phyloP scores from a whole-genome alignment of 2,329 filamentous ascomycete genomes.

The Lizonia empirigonia region DNA sequence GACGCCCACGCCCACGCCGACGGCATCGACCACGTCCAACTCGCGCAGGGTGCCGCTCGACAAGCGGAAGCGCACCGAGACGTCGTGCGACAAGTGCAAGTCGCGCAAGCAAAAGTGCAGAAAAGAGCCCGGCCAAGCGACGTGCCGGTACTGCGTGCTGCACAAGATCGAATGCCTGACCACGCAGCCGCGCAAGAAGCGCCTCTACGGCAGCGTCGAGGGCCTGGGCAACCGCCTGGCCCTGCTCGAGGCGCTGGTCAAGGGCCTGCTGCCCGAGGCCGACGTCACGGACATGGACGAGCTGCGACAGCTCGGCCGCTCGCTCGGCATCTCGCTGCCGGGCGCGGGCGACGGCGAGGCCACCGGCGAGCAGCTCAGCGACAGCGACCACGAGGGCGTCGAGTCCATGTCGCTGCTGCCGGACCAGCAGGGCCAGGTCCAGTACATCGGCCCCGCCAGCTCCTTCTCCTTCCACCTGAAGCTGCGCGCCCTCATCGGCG shows the following conservation, averaged over 20 bases:
- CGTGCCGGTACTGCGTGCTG: slow-evolving; percentile 52
- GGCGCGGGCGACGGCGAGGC: slow-evolving; percentile 26
- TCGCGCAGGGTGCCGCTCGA: slow-evolving; percentile 51
- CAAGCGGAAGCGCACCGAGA: slow-evolving; percentile 54
- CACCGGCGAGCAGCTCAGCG: slow-evolving; percentile 22
- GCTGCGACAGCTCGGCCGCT: slow-evolving; percentile 48
- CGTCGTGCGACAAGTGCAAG: slow-evolving; percentile 56
- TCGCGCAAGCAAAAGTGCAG: slow-evolving; percentile 55
- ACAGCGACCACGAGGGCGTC: slow-evolving; percentile 38
- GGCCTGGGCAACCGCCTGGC: slow-evolving; percentile 49
- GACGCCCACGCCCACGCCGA: background rate
- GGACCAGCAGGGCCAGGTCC: slow-evolving; percentile 53
- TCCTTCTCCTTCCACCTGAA: slow-evolving; percentile 52
- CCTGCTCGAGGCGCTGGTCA: slow-evolving; percentile 53
- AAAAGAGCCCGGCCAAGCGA: slow-evolving; percentile 45
- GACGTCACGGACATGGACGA: slow-evolving; percentile 51
- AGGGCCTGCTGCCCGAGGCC: slow-evolving; percentile 52
- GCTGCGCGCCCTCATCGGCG: slow-evolving; percentile 48
- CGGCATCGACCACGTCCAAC: slow-evolving; percentile 19
- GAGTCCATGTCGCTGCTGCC: slow-evolving; percentile 47
- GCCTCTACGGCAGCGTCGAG: slow-evolving; percentile 52
- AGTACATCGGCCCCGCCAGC: slow-evolving; percentile 53
- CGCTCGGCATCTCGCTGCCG: slow-evolving; percentile 50
- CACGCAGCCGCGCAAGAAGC: slow-evolving; percentile 54
- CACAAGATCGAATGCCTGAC: slow-evolving; percentile 52